Evolutionary conservation across 352 stramenopile genomes (phyloP).

Genomic region (Globisporangium nagaii): DNA sequence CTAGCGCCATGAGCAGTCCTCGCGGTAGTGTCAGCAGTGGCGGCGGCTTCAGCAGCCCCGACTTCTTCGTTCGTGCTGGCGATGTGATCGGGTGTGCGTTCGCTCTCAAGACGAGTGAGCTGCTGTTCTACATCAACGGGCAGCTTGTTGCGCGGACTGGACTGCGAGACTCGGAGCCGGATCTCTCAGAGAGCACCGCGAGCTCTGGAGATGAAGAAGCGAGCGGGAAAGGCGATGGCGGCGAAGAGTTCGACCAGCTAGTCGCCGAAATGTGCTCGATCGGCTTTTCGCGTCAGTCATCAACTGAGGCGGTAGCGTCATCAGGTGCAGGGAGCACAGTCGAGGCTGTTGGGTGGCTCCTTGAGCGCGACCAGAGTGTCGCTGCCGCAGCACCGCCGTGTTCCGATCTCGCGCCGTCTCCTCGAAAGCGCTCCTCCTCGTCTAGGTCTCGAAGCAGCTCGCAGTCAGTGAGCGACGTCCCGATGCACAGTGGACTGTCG

Average conservation of each 20-base stretch:
- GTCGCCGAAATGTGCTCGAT: conserved; percentile 49
- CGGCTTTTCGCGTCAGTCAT: conserved; percentile 34
- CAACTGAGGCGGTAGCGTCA: conserved; percentile 29
- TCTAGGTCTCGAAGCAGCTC: conserved; percentile 6
- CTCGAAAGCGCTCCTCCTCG: conserved; percentile 1
- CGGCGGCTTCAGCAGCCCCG: conserved; percentile 19
- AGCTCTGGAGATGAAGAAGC: neutral
- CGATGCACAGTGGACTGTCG: conserved; percentile 3
- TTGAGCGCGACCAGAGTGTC: conserved; percentile 15
- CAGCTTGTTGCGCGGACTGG: conserved; percentile 18
- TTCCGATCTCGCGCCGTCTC: neutral
- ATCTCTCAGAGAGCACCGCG: neutral
- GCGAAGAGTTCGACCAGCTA: conserved; percentile 37
- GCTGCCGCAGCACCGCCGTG: neutral
- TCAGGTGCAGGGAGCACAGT: conserved; percentile 18
- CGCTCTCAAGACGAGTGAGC: conserved; percentile 16
- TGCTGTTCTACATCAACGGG: conserved; percentile 67
- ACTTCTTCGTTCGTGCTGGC: conserved; percentile 41
- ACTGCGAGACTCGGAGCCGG: neutral
- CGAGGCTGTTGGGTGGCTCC: conserved; percentile 36
- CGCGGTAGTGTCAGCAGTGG: conserved; percentile 21
- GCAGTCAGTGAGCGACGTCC: neutral
- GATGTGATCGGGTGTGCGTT: conserved; percentile 58
- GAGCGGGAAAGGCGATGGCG: neutral
- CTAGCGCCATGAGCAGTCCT: conserved; percentile 28